These are phyloP conservation scores for Sistotremastrum suecicum DNA, from an alignment of 768 basidiomycete genomes.

Conservation along the genomic window DNA sequence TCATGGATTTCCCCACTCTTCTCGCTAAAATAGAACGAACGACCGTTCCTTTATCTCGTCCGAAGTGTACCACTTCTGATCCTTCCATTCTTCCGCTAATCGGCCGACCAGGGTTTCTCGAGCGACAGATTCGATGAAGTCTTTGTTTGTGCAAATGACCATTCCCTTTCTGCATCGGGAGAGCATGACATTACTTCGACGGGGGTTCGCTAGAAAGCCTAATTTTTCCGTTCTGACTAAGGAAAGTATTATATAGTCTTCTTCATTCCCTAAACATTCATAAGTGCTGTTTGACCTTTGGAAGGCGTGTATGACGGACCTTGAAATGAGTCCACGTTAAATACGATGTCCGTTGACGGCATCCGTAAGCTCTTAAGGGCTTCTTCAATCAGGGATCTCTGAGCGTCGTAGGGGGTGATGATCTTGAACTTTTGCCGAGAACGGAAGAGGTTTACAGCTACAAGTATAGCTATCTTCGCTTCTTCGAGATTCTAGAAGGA, in stretches of 20 bases:
- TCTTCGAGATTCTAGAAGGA: conserved; percentile 44
- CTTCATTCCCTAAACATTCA: conserved; percentile 55
- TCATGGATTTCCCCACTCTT: too few species aligned
- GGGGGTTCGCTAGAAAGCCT: conserved; percentile 52
- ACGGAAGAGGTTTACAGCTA: conserved; percentile 43
- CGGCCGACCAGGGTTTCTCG: conserved; percentile 29
- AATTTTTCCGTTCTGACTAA: conserved; percentile 45
- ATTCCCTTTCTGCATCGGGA: conserved; percentile 67
- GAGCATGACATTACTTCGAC: conserved; percentile 81
- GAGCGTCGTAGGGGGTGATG: conserved; percentile 74
- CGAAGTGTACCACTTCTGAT: conserved; percentile 16
- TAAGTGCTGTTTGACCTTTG: too few species aligned
- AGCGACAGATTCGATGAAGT: conserved; percentile 45
- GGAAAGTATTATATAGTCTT: conserved; percentile 62
- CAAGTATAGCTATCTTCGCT: conserved; percentile 35
- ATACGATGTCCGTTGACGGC: conserved; percentile 52
- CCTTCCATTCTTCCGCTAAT: conserved; percentile 20
- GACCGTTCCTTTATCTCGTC: too few species aligned
- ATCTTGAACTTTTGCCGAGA: conserved; percentile 39
- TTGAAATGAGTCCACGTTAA: conserved; percentile 73
- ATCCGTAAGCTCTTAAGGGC: conserved; percentile 35
- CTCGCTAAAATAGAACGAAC: too few species aligned
- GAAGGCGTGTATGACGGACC: conserved; percentile 25
- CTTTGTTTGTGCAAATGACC: conserved; percentile 53
- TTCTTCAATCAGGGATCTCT: conserved; percentile 45